A percentile compares a stretch with the other conserved stretches of the same genome.
phyloP scores from a whole-genome alignment of 202 grass and related monocot species.

The Dendrocalamus latiflorus region DNA sequence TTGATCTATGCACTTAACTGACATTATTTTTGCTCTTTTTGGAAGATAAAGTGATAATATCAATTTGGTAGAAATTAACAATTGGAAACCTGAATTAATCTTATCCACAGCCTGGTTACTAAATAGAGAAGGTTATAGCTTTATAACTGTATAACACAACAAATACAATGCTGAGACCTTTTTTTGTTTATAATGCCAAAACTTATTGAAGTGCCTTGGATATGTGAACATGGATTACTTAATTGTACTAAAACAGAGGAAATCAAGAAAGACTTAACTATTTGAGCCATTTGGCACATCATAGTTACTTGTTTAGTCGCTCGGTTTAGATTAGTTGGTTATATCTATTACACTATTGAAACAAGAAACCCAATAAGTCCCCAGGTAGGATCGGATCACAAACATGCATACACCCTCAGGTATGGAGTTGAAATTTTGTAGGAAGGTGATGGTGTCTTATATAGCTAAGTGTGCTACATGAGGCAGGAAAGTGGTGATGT shows the following conservation, averaged over 20 bases:
- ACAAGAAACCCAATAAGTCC: too few relatives aligned
- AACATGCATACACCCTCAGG: too few relatives aligned
- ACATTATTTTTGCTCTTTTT: neutral
- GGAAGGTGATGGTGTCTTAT: too few relatives aligned
- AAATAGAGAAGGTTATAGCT: neutral
- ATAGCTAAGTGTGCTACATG: too few relatives aligned
- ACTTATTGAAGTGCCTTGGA: neutral
- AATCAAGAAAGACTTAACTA: too few relatives aligned
- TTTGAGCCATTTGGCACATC: too few relatives aligned
- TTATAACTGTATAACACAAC: neutral
- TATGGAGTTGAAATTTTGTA: too few relatives aligned
- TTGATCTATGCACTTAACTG: neutral
- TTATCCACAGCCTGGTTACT: neutral
- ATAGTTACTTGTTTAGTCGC: too few relatives aligned
- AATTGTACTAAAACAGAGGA: neutral
- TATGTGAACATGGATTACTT: neutral
- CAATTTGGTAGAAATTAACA: neutral
- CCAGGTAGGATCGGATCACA: too few relatives aligned
- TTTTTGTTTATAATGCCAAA: neutral
- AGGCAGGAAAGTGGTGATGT: too few relatives aligned
- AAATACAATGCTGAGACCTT: neutral
- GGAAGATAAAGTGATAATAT: neutral
- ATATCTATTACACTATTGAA: too few relatives aligned
- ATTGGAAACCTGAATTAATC: neutral
- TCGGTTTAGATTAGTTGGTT: too few relatives aligned